Conservation (phyloP, 345 rosid species). For the Cardamine chenopodiifolia region DNA sequence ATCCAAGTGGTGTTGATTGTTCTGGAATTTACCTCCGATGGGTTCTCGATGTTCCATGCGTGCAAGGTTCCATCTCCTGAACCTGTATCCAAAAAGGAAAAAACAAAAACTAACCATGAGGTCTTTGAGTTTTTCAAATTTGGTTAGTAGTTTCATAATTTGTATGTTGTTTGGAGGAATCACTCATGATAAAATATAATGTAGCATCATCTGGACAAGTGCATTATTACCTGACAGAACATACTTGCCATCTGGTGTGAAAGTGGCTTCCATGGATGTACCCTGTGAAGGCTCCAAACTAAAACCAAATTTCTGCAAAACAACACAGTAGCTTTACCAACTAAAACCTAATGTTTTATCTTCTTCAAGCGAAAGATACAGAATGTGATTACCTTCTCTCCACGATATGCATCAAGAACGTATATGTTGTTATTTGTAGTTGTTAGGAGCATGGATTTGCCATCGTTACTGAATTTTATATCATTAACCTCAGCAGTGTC, state of each 20-base stretch:
- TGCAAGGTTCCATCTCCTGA: slow-evolving; percentile 93
- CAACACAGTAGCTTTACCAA: slow-evolving; percentile 13
- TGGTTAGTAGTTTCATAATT: background rate
- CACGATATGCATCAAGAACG: slow-evolving; percentile 92
- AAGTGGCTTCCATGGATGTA: slow-evolving; percentile 78
- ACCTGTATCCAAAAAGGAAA: slow-evolving; percentile 48
- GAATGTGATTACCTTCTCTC: slow-evolving; percentile 72
- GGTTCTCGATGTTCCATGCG: slow-evolving; percentile 81
- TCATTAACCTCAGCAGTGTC: slow-evolving; percentile 94
- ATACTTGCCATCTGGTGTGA: slow-evolving; percentile 96
- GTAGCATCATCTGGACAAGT: slow-evolving; percentile 1
- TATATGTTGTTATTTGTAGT: slow-evolving; percentile 81
- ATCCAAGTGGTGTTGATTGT: slow-evolving; percentile 3
- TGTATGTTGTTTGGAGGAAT: slow-evolving; percentile 4
- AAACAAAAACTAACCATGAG: slow-evolving; percentile 14
- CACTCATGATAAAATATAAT: background rate
- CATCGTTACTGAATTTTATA: slow-evolving; percentile 96
- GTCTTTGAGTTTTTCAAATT: background rate
- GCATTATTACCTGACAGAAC: slow-evolving; percentile 78
- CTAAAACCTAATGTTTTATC: background rate
- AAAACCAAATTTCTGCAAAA: slow-evolving; percentile 82
- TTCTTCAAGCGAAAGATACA: slow-evolving; percentile 9
- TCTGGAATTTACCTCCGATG: slow-evolving; percentile 64
- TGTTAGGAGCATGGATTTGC: slow-evolving; percentile 93
- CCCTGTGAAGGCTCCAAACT: slow-evolving; percentile 89